Evolutionary conservation across 2,329 filamentous ascomycete genomes (phyloP).

Genomic region (Pestalotiopsis fici): DNA sequence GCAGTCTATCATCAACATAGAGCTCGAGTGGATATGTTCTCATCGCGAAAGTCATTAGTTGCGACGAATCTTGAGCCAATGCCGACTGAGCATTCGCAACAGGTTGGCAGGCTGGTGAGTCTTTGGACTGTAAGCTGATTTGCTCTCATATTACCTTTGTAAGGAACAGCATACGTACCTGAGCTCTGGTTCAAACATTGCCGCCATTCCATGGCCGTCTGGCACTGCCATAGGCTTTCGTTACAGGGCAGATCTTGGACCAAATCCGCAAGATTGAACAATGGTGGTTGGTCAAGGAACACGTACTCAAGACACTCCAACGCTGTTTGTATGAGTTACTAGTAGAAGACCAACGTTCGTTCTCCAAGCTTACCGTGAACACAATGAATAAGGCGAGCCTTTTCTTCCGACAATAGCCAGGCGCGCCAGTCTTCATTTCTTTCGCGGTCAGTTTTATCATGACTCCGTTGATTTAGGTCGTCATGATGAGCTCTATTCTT

Average conservation of each 20-base stretch:
- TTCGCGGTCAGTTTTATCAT: not conserved
- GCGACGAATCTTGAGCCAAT: not conserved
- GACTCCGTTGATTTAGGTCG: not conserved
- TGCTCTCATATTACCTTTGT: no score
- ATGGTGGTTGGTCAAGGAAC: not conserved
- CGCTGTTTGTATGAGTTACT: not conserved
- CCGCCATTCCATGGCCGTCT: not conserved
- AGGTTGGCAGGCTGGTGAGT: no score
- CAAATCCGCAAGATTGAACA: not conserved
- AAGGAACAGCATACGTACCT: no score
- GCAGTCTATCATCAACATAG: not conserved
- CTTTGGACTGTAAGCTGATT: no score
- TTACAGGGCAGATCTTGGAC: not conserved
- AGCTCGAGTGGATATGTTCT: not conserved
- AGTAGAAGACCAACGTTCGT: not conserved
- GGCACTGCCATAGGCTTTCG: not conserved
- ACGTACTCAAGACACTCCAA: not conserved
- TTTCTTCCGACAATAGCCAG: not conserved
- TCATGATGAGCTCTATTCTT: not conserved
- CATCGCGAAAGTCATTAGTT: not conserved
- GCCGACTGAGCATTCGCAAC: not conserved
- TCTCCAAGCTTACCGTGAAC: not conserved
- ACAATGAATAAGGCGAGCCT: not conserved
- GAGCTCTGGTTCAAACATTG: not conserved
- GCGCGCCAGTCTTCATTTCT: not conserved